A percentile compares a stretch with the other conserved stretches of the same genome.
Conservation (phyloP, 148 eudicot species). For the Heliosperma pusillum region DNA sequence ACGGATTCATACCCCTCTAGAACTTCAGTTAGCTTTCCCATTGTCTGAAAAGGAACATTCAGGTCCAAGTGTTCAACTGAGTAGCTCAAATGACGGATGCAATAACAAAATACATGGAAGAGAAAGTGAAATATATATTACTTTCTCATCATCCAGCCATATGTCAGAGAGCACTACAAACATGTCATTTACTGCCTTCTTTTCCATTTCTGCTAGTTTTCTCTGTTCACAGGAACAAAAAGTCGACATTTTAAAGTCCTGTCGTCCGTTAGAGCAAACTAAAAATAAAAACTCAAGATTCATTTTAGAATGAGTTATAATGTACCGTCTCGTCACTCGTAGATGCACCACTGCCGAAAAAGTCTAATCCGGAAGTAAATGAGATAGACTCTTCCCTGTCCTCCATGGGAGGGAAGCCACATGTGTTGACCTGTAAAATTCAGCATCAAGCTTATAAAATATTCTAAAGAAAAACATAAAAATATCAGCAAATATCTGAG, state of each 20-base stretch:
- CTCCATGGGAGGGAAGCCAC: constrained; percentile 98
- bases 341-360: constrained; percentile 73
- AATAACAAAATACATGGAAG: background rate
- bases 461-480: background rate
- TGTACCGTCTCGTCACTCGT: constrained; percentile 82
- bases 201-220: constrained; percentile 73
- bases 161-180: constrained; percentile 85
- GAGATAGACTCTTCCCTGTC: constrained; percentile 69
- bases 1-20: constrained; percentile 75
- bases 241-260: constrained; percentile 20
- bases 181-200: constrained; percentile 83
- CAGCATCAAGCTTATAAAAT: constrained; percentile 9
- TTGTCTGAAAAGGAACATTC: constrained; percentile 47
- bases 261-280: background rate
- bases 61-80: constrained; percentile 30
- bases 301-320: constrained; percentile 10
- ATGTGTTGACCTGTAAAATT: constrained; percentile 74
- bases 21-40: constrained; percentile 69
- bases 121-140: constrained; percentile 28
- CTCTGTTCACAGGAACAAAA: constrained; percentile 41
- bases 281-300: background rate
- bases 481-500: background rate
- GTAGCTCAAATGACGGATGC: background rate
- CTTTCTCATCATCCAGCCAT: constrained; percentile 83
- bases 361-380: constrained; percentile 70